Evolutionary conservation across 306 rosid species (phyloP).

Genomic region (Malus sieversii): DNA sequence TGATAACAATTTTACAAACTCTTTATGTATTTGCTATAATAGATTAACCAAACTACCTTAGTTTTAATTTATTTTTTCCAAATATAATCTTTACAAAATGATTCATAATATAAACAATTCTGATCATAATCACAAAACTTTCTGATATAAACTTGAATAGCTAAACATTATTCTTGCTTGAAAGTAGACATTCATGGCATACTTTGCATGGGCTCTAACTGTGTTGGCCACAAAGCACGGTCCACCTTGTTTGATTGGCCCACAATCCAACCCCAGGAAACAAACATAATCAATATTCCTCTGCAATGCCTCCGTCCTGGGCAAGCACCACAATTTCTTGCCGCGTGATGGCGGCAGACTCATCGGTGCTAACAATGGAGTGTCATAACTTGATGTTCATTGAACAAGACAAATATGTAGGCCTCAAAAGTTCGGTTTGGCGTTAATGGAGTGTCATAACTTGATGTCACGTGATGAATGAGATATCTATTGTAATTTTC

Average conservation of each 20-base stretch:
- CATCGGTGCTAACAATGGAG: background rate
- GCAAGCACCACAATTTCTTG: conserved; percentile 20
- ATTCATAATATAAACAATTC: accelerated
- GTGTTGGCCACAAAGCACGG: conserved; percentile 41
- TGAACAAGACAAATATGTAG: conserved; percentile 57
- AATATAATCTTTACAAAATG: too few species aligned
- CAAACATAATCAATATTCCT: conserved; percentile 38
- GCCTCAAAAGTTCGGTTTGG: conserved; percentile 71
- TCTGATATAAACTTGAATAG: too few species aligned
- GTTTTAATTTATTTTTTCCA: too few species aligned
- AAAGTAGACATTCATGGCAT: conserved; percentile 60
- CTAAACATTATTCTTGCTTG: background rate
- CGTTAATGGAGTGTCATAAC: conserved; percentile 49
- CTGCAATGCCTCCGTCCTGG: conserved; percentile 31
- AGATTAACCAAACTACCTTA: too few species aligned
- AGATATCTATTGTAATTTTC: conserved; percentile 52
- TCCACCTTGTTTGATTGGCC: conserved; percentile 38
- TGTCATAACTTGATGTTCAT: conserved; percentile 33
- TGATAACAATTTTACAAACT: accelerated
- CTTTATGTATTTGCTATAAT: too few species aligned
- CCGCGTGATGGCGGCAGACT: background rate
- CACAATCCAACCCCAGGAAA: conserved; percentile 40
- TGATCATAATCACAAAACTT: too few species aligned
- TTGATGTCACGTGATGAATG: conserved; percentile 45
- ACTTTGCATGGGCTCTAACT: conserved; percentile 54